phyloP scores from a whole-genome alignment of 331 rosid genomes.

The Rhamnella rubrinervis region DNA sequence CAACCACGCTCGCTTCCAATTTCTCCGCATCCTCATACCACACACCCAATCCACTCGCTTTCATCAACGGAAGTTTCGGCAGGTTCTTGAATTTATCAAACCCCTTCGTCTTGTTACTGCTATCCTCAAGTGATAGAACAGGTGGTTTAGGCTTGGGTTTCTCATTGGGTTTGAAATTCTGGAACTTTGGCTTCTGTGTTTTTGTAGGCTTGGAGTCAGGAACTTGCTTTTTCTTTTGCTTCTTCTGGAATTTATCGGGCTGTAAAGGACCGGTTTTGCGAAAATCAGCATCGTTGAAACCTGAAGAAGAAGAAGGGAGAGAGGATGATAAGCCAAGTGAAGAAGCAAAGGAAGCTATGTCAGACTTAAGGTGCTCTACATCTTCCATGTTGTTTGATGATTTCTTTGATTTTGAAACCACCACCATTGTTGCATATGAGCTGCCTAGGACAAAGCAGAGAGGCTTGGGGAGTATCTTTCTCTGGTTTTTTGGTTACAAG shows the following conservation, averaged over 20 bases:
- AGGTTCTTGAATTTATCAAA: conserved; percentile 52
- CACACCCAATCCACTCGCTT: conserved; percentile 56
- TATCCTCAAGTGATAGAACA: conserved; percentile 50
- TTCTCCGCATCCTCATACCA: conserved; percentile 80
- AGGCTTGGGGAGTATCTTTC: not conserved
- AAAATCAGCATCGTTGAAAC: conserved; percentile 89
- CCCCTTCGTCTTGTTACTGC: conserved; percentile 35
- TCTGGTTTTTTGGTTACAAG: too few relatives aligned
- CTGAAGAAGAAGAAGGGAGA: conserved; percentile 56
- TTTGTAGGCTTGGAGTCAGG: conserved; percentile 1
- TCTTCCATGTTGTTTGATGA: conserved; percentile 38
- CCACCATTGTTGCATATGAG: conserved; percentile 59
- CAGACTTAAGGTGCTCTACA: conserved; percentile 53
- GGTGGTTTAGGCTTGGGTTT: conserved; percentile 57
- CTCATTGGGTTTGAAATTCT: conserved; percentile 21
- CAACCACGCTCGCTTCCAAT: conserved; percentile 60
- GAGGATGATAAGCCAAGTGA: conserved; percentile 71
- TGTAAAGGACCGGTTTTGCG: conserved; percentile 47
- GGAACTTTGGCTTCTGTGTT: conserved; percentile 23
- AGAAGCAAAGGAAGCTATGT: conserved; percentile 82
- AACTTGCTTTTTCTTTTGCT: conserved; percentile 24
- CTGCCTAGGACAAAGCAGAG: not conserved
- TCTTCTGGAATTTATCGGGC: conserved; percentile 37
- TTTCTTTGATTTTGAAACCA: conserved; percentile 42
- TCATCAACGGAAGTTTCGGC: conserved; percentile 76